phyloP scores from a whole-genome alignment of 1,284 basidiomycete species.

The Ganoderma leucocontextum region DNA sequence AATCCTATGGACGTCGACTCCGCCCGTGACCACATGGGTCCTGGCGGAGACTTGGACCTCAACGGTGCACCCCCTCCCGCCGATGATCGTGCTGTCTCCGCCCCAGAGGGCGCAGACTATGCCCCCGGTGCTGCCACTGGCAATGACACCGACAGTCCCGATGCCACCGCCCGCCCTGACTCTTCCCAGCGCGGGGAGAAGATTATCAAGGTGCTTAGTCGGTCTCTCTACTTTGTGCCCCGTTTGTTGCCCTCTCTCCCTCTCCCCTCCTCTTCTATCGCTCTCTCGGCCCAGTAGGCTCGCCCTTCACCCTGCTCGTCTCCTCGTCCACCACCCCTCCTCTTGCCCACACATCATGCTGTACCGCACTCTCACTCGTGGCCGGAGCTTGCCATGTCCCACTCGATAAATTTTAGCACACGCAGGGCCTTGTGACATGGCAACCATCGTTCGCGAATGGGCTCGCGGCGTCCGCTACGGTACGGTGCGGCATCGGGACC shows the following conservation, averaged over 20 bases:
- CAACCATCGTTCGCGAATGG: conserved; percentile 29
- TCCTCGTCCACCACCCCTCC: conserved; percentile 20
- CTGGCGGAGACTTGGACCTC: conserved; percentile 53
- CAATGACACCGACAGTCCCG: conserved; percentile 30
- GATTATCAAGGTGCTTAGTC: conserved; percentile 90
- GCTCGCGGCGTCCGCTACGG: conserved; percentile 17
- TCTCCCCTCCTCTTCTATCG: conserved; percentile 42
- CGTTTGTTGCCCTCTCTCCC: conserved; percentile 25
- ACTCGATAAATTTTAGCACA: conserved; percentile 17
- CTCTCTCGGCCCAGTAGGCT: conserved; percentile 37
- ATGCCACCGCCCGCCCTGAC: conserved; percentile 37
- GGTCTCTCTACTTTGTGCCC: conserved; percentile 55
- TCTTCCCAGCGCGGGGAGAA: conserved; percentile 73
- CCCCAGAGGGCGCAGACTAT: conserved; percentile 56
- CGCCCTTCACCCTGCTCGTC: conserved; percentile 31
- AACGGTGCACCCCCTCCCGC: conserved; percentile 52
- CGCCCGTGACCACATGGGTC: conserved; percentile 53
- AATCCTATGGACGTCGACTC: conserved; percentile 58
- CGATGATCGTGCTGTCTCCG: conserved; percentile 44
- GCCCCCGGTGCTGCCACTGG: conserved; percentile 41
- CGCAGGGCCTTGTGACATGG: conserved; percentile 30
- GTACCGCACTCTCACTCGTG: conserved; percentile 24
- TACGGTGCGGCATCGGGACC: conserved; percentile 22
- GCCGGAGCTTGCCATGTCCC: conserved; percentile 34
- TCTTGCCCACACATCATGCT: conserved; percentile 29